Evolutionary conservation across 768 basidiomycete genomes (phyloP).

Genomic region (Tulasnella sp.): DNA sequence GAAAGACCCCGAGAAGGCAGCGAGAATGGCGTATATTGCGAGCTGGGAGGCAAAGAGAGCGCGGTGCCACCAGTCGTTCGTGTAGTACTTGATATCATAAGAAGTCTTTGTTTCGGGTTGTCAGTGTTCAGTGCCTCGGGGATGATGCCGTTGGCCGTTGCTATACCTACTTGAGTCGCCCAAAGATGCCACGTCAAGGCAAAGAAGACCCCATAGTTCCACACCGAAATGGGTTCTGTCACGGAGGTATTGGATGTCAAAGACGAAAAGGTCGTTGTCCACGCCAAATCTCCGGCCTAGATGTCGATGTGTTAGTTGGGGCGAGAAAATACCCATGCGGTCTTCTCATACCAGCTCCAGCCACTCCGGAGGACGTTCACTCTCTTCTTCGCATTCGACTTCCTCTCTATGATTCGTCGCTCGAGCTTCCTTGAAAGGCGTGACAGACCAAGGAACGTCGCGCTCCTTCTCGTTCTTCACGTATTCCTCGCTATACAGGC

Average conservation of each 20-base stretch:
- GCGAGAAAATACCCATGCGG: no score
- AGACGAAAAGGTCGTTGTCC: neutral
- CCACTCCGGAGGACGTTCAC: neutral
- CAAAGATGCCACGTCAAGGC: neutral
- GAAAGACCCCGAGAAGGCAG: neutral
- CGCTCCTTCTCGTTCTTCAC: neutral
- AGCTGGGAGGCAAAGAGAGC: neutral
- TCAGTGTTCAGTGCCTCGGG: neutral
- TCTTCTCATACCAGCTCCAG: neutral
- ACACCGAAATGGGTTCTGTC: neutral
- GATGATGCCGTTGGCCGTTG: neutral
- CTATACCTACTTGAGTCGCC: neutral
- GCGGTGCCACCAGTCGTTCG: conserved; percentile 1
- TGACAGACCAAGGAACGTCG: neutral
- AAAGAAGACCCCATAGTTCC: neutral
- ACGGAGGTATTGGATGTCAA: neutral
- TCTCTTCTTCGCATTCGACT: neutral
- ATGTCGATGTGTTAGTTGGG: no score
- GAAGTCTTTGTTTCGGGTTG: neutral
- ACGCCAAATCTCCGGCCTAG: neutral
- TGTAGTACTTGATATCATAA: conserved; percentile 1
- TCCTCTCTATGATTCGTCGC: neutral
- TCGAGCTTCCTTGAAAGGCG: neutral
- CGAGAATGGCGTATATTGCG: neutral
- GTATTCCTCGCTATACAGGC: neutral